Conservation (phyloP, 78 protist genomes). For the Mastigamoeba balamuthi region DNA sequence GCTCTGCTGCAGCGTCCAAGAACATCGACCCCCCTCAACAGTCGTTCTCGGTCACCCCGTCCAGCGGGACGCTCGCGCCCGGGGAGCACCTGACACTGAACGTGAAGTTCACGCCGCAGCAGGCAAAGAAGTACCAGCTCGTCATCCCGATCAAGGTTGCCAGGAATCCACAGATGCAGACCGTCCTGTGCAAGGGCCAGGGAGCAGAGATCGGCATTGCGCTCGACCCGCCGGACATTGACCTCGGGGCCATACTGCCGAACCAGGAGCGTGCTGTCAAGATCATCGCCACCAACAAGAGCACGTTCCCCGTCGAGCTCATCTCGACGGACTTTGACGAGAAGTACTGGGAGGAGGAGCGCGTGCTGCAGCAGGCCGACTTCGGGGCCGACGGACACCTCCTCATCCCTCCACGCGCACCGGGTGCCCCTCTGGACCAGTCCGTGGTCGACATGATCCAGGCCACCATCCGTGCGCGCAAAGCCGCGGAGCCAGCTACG, state of each 20-base stretch:
- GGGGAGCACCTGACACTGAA: neutral
- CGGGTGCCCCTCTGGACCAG: slow-evolving; percentile 14
- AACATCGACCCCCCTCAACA: neutral
- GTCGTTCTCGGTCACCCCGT: neutral
- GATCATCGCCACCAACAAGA: neutral
- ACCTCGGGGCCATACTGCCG: slow-evolving; percentile 21
- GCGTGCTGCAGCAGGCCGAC: neutral
- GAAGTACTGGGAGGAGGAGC: slow-evolving; percentile 15
- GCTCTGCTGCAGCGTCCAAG: neutral
- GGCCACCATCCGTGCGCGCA: too few relatives aligned
- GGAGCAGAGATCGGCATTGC: neutral
- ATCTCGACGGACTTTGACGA: slow-evolving; percentile 16
- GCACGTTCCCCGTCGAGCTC: slow-evolving; percentile 1
- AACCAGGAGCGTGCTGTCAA: neutral
- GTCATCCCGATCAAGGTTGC: neutral
- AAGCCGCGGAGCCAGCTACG: too few relatives aligned
- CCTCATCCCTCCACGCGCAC: neutral
- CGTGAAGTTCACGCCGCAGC: slow-evolving; percentile 2
- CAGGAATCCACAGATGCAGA: neutral
- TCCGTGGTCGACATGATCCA: too few relatives aligned
- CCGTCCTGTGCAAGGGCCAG: neutral
- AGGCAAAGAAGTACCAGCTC: neutral
- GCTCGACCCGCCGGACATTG: neutral
- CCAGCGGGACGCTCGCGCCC: neutral
- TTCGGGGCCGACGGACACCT: neutral